These are phyloP conservation scores for Eucalyptus curtisii DNA, from an alignment of 345 rosid species.

Conservation along the genomic window DNA sequence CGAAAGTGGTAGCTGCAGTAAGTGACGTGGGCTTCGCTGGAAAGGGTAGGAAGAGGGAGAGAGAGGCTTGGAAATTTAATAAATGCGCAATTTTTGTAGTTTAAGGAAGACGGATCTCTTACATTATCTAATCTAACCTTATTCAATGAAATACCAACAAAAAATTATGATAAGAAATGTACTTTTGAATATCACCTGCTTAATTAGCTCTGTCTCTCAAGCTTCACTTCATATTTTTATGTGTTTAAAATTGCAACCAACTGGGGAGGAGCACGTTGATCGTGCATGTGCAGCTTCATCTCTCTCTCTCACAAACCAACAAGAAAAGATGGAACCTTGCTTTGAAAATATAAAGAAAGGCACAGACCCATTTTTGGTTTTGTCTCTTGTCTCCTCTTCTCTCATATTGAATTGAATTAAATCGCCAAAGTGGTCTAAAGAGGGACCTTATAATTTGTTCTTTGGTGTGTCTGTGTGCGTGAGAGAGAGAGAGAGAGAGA, in stretches of 20 bases:
- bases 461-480: background rate
- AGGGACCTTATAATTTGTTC: background rate
- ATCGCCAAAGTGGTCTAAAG: background rate
- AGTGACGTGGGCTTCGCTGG: conserved; percentile 23
- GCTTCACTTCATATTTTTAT: background rate
- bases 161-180: background rate
- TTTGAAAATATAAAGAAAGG: background rate
- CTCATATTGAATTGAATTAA: background rate
- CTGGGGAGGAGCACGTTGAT: background rate
- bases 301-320: background rate
- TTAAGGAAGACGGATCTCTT: background rate
- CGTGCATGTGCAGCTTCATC: background rate
- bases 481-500: background rate
- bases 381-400: background rate
- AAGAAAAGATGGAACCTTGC: background rate
- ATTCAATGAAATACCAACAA: background rate
- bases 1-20: conserved; percentile 9
- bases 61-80: background rate
- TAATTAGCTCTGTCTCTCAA: background rate
- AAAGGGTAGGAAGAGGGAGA: conserved; percentile 15
- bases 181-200: background rate
- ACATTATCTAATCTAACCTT: background rate
- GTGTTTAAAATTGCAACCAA: background rate
- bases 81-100: background rate
- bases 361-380: background rate